A percentile compares a stretch with the other conserved stretches of the same genome.
Evolutionary conservation across 176 grass and related monocot genomes (phyloP).

Genomic region (Rhynchospora tenuis): DNA sequence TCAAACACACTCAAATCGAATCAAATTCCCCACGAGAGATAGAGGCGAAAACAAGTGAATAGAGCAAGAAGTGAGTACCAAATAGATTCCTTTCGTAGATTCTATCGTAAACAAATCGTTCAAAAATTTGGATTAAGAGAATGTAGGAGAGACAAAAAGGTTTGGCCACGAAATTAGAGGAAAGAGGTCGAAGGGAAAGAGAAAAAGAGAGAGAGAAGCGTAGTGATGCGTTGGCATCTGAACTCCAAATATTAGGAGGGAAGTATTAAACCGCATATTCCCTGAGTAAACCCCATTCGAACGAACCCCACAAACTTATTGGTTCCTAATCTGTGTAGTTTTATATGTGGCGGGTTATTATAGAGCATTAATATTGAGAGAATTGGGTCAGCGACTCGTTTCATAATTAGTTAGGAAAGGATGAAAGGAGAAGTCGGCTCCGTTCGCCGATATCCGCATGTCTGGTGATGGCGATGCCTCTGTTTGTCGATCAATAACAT

Average conservation of each 20-base stretch:
- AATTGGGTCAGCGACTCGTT: too few relatives aligned
- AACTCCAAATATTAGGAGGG: conserved; percentile 18
- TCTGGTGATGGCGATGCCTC: not conserved
- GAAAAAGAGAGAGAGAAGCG: not conserved
- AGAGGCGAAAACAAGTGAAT: not conserved
- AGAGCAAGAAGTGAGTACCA: not conserved
- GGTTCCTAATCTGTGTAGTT: not conserved
- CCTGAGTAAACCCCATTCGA: not conserved
- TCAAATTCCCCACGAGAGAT: not conserved
- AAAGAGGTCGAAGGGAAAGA: not conserved
- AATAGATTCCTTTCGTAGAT: not conserved
- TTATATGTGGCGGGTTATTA: not conserved
- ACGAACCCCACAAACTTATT: not conserved
- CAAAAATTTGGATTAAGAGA: not conserved
- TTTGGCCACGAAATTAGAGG: not conserved
- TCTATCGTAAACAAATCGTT: not conserved
- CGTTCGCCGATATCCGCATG: not conserved
- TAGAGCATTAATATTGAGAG: not conserved
- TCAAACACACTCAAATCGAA: conserved; percentile 2
- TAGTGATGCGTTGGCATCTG: conserved; percentile 13
- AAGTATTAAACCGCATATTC: conserved; percentile 26
- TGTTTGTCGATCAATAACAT: not conserved
- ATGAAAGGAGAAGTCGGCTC: not conserved
- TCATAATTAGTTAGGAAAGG: not conserved
- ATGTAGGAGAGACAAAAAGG: not conserved